These are phyloP conservation scores for Cryptococcus hybrid DNA, from an alignment of 1,284 basidiomycete species.

Conservation along the genomic window DNA sequence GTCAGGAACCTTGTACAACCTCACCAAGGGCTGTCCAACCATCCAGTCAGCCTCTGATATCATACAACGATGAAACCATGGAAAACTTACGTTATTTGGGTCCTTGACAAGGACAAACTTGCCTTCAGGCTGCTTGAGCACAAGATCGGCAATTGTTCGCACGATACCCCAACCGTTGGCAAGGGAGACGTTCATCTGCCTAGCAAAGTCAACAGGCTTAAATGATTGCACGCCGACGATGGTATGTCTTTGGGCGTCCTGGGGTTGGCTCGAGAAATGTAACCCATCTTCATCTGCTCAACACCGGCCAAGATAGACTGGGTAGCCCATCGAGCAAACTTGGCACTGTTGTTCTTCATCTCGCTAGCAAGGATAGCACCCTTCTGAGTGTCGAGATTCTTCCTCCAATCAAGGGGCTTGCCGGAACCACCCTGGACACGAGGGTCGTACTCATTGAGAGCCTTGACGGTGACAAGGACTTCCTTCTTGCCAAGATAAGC, in stretches of 20 bases:
- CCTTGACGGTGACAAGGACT: slow-evolving; percentile 80
- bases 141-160: slow-evolving; percentile 84
- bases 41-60: slow-evolving; percentile 1
- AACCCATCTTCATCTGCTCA: slow-evolving; percentile 95
- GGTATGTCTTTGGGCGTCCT: slow-evolving; percentile 94
- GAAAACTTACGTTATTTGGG: slow-evolving; percentile 78
- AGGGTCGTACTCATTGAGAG: slow-evolving; percentile 97
- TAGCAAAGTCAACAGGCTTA: slow-evolving; percentile 92
- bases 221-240: slow-evolving; percentile 93
- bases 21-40: slow-evolving; percentile 73
- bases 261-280: slow-evolving; percentile 88
- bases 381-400: slow-evolving; percentile 91
- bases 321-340: slow-evolving; percentile 96
- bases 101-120: slow-evolving; percentile 95
- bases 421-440: slow-evolving; percentile 65
- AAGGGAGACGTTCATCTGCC: slow-evolving; percentile 92
- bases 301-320: slow-evolving; percentile 95
- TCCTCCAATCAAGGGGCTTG: slow-evolving; percentile 89
- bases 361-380: slow-evolving; percentile 98
- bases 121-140: slow-evolving; percentile 92
- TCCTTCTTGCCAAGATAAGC: slow-evolving; percentile 67
- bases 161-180: slow-evolving; percentile 99
- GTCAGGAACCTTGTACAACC: slow-evolving; percentile 87
- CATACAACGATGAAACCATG: not conserved
- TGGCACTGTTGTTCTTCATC: slow-evolving; percentile 99